These are phyloP conservation scores for Acarospora socialis DNA, from an alignment of 2,329 filamentous ascomycete genomes.

Conservation along the genomic window DNA sequence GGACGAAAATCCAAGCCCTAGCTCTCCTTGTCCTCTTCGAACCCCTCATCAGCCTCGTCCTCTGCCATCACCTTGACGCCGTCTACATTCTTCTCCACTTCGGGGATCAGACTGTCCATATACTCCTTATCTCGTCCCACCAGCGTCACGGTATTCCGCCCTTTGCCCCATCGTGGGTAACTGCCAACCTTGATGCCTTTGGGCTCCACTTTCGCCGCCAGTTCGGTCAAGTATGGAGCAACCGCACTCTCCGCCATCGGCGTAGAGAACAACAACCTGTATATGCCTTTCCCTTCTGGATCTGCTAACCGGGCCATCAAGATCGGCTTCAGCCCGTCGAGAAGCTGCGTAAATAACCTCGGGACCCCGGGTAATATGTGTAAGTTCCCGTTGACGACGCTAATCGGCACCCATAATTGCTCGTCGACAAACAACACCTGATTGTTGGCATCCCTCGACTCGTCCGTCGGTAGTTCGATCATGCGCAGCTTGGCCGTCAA, in stretches of 20 bases:
- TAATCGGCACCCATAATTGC: slow-evolving; percentile 80
- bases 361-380: slow-evolving; percentile 90
- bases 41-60: slow-evolving; percentile 47
- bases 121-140: slow-evolving; percentile 62
- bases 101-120: slow-evolving; percentile 59
- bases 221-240: slow-evolving; percentile 65
- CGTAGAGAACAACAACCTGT: slow-evolving; percentile 71
- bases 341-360: slow-evolving; percentile 61
- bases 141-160: slow-evolving; percentile 76
- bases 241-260: slow-evolving; percentile 76
- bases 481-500: slow-evolving; percentile 76
- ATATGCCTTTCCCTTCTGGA: slow-evolving; percentile 66
- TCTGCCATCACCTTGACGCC: slow-evolving; percentile 57
- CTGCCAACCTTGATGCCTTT: slow-evolving; percentile 85
- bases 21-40: slow-evolving; percentile 9
- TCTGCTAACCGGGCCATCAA: slow-evolving; percentile 60
- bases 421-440: slow-evolving; percentile 70
- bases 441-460: slow-evolving; percentile 45
- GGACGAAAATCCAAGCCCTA: no score
- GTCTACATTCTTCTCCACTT: slow-evolving; percentile 63
- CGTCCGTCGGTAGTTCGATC: slow-evolving; percentile 72
- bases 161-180: slow-evolving; percentile 85
- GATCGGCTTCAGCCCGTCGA: slow-evolving; percentile 60
- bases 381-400: slow-evolving; percentile 80
- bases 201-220: slow-evolving; percentile 58